These are phyloP conservation scores for Gyromitra esculenta DNA, from an alignment of 2,329 filamentous ascomycete species.

Conservation along the genomic window DNA sequence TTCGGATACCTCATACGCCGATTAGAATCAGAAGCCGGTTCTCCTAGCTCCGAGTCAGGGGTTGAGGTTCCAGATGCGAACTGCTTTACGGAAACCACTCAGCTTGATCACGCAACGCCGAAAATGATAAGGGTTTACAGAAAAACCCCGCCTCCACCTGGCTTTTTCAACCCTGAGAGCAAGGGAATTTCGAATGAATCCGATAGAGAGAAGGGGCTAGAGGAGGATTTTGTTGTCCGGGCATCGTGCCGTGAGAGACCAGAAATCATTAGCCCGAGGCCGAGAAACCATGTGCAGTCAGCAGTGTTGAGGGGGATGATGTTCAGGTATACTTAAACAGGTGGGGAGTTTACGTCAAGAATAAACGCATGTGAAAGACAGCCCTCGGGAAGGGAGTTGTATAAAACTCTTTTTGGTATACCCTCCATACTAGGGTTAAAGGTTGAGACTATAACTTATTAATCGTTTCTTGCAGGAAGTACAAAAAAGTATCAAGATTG, in stretches of 20 bases:
- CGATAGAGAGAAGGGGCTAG: not conserved
- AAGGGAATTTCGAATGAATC: slow-evolving; percentile 2
- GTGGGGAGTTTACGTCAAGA: not conserved
- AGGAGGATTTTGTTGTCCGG: not conserved
- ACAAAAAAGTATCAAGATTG: not conserved
- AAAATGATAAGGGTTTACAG: slow-evolving; percentile 19
- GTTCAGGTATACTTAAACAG: slow-evolving; percentile 33
- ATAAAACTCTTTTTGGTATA: slow-evolving; percentile 27
- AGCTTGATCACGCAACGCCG: not conserved
- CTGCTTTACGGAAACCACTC: slow-evolving; percentile 2
- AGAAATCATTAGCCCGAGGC: slow-evolving; percentile 31
- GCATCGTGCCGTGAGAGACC: not conserved
- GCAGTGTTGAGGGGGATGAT: slow-evolving; percentile 35
- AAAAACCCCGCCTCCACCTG: slow-evolving; percentile 37
- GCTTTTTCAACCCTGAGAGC: slow-evolving; percentile 33
- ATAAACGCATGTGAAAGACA: not conserved
- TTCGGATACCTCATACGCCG: slow-evolving; percentile 37
- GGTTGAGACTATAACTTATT: not conserved
- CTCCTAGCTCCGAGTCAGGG: not conserved
- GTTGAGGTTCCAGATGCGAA: not conserved
- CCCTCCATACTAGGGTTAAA: not conserved
- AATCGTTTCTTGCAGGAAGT: not conserved
- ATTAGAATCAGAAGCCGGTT: slow-evolving; percentile 20
- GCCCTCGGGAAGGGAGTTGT: slow-evolving; percentile 1
- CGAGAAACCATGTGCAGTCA: slow-evolving; percentile 32